phyloP scores from a whole-genome alignment of 306 rosid genomes.

The Ormosia emarginata region DNA sequence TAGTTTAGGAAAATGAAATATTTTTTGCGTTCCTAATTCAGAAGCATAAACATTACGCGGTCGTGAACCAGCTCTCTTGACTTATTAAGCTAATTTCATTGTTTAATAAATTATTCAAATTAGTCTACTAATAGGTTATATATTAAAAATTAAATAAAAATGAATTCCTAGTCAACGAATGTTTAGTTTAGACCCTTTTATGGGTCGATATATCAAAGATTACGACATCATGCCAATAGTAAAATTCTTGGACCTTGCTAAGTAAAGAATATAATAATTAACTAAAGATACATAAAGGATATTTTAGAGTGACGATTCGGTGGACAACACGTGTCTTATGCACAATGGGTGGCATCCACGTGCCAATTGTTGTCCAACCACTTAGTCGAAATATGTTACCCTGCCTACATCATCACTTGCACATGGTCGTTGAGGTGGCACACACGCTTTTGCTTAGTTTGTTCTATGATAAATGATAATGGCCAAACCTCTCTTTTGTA shows the following conservation, averaged over 20 bases:
- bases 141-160: neutral
- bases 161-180: neutral
- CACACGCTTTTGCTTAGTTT: neutral
- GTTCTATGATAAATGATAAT: neutral
- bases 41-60: neutral
- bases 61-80: conserved; percentile 17
- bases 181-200: neutral
- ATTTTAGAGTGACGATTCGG: neutral
- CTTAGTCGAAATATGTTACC: neutral
- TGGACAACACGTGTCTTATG: conserved; percentile 25
- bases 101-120: neutral
- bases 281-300: neutral
- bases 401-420: neutral
- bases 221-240: neutral
- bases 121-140: neutral
- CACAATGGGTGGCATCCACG: conserved; percentile 17
- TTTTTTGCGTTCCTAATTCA: neutral
- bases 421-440: conserved; percentile 8
- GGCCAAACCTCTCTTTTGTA: neutral
- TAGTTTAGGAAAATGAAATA: neutral
- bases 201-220: neutral
- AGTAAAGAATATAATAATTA: neutral
- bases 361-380: neutral
- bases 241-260: neutral
- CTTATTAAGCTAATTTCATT: neutral